Evolutionary conservation across 106 monocot species (phyloP), one percentile per base, ranked within the genome.

Genomic region (Dioscorea alata): DNA sequence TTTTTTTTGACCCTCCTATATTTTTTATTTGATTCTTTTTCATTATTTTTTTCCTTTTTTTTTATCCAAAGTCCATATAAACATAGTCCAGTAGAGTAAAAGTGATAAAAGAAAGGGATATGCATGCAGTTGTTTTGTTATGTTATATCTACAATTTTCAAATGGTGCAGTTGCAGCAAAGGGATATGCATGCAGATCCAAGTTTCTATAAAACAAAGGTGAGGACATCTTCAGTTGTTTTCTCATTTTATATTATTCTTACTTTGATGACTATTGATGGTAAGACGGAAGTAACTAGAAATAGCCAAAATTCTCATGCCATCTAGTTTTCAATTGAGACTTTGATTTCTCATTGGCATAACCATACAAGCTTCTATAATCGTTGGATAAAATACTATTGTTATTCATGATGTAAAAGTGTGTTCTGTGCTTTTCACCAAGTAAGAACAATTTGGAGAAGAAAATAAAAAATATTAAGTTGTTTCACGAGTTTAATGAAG

Each of bases 121-220:
- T n/a, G n/a, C n/a, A n/a, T n/a, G n/a, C n/a, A n/a, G n/a, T 12
- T 23, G 8, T 16, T 49, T n/a, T 34, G 33, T 65, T 16, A 15
- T 33, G 49, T 77, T 80, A 3, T 8, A 28, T 76, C 35, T 9
- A 19, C 20, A 56, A 20, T 51, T 65, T 76, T 73, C 13, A 28
- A 69, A 57, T 70, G 13, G 62, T 78, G 32, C 80, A 94, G 94
- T 49, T 90, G 50, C 84, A 77, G 18, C 77, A 67, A 22, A 75
- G 71, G 71, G 90, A 90, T n/a, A 85, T 85, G 90, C 73, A 20
- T 32, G 65, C 71, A 67, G 68, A 87, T 51, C 85, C 70, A 31
- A 76, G 70, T 33, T 57, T 76, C 6, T 63, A 31, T 10, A 88
- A 77, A 64, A 48, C 78, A 70, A 90, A 85, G 85, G 94, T 90